A percentile compares a stretch with the other conserved stretches of the same genome.
Conservation (phyloP, 1,284 basidiomycete species). For the Tausonia pullulans region DNA sequence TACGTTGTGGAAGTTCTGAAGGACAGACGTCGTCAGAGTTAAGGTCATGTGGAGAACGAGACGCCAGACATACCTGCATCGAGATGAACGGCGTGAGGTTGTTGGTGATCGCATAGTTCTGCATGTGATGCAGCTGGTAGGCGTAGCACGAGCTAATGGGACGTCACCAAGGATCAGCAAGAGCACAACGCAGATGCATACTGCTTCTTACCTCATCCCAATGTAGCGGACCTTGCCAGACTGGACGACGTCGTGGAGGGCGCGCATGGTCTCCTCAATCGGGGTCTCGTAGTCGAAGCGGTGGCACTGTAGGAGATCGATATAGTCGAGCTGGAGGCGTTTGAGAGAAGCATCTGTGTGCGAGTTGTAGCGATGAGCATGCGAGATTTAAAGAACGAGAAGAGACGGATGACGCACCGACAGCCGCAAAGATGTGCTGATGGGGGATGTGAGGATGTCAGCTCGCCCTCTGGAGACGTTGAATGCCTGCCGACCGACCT, state of each 20-base stretch:
- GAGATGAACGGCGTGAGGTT: conserved; percentile 53
- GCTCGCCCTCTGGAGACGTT: conserved; percentile 35
- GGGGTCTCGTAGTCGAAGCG: conserved; percentile 51
- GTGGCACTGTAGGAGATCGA: conserved; percentile 49
- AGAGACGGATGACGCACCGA: conserved; percentile 38
- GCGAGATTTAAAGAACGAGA: neutral
- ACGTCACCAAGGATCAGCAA: conserved; percentile 1
- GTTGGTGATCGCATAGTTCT: conserved; percentile 38
- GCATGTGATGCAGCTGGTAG: conserved; percentile 36
- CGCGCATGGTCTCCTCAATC: conserved; percentile 55
- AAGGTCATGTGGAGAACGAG: no score
- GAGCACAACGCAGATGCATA: conserved; percentile 23
- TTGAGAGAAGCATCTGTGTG: conserved; percentile 38
- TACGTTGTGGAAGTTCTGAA: conserved; percentile 25
- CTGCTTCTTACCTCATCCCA: conserved; percentile 45
- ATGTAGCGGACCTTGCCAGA: conserved; percentile 54
- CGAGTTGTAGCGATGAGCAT: neutral
- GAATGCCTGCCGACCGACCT: conserved; percentile 25
- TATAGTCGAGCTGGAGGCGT: conserved; percentile 55
- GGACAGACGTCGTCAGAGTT: no score
- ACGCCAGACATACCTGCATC: conserved; percentile 48
- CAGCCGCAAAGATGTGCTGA: conserved; percentile 54
- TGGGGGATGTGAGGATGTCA: neutral
- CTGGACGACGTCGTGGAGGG: conserved; percentile 55
- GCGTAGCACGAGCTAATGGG: conserved; percentile 26